These are phyloP conservation scores for Lipomyces sp. DNA, from an alignment of 805 yeast species.

Conservation along the genomic window DNA sequence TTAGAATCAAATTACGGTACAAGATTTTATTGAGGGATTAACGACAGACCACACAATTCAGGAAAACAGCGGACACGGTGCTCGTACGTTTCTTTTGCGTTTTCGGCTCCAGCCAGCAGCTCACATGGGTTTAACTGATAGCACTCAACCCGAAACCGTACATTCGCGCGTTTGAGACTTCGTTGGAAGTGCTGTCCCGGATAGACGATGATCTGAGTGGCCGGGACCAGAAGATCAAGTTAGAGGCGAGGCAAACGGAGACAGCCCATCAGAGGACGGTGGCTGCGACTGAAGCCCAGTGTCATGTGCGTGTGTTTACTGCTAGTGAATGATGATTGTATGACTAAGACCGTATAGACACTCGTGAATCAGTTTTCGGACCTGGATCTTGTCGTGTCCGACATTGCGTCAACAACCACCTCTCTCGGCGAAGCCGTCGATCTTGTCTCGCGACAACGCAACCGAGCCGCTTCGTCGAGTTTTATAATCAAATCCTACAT, in stretches of 20 bases:
- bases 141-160: constrained; percentile 87
- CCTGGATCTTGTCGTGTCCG: constrained; percentile 53
- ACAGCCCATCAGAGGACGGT: constrained; percentile 10
- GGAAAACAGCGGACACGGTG: constrained; percentile 9
- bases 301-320: constrained; percentile 9
- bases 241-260: constrained; percentile 52
- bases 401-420: constrained; percentile 56
- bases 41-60: constrained; percentile 20
- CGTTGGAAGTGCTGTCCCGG: constrained; percentile 64
- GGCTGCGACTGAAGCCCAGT: constrained; percentile 10
- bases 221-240: constrained; percentile 51
- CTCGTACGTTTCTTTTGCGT: constrained; percentile 4
- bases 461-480: constrained; percentile 67
- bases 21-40: constrained; percentile 28
- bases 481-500: constrained; percentile 74
- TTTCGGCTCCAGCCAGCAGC: no score
- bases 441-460: constrained; percentile 66
- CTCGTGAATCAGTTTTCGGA: constrained; percentile 49
- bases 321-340: background rate
- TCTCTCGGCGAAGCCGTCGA: constrained; percentile 70
- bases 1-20: constrained; percentile 14
- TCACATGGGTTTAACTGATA: no score
- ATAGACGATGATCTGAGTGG: constrained; percentile 55
- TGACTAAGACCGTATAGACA: background rate
- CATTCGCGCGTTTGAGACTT: constrained; percentile 87